phyloP scores from a whole-genome alignment of 148 eudicot species.

The Persicaria maculosa region DNA sequence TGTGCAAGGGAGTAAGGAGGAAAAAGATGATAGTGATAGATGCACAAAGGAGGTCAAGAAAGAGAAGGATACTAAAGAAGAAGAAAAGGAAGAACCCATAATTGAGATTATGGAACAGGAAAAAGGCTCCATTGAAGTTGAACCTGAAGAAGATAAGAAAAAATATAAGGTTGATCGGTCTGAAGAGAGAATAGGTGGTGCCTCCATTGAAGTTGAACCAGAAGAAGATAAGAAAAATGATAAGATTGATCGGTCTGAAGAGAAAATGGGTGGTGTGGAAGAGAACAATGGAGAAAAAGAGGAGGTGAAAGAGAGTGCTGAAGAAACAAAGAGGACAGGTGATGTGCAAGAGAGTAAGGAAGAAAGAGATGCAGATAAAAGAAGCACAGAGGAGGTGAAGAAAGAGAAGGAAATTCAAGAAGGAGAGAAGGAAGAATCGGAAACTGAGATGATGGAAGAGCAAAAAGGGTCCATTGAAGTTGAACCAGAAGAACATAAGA shows the following conservation, averaged over 20 bases:
- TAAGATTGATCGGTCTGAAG: slow-evolving; percentile 18
- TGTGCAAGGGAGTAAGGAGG: not conserved
- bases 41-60: slow-evolving; percentile 24
- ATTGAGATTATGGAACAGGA: slow-evolving; percentile 25
- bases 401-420: slow-evolving; percentile 19
- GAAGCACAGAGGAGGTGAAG: slow-evolving; percentile 25
- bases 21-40: slow-evolving; percentile 11
- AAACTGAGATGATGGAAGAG: slow-evolving; percentile 23
- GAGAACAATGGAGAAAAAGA: slow-evolving; percentile 12
- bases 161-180: slow-evolving; percentile 19
- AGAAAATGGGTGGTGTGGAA: slow-evolving; percentile 17
- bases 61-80: slow-evolving; percentile 18
- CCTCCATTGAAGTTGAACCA: slow-evolving; percentile 8
- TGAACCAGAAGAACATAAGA: slow-evolving; percentile 16
- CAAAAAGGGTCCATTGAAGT: slow-evolving; percentile 12
- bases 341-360: slow-evolving; percentile 9
- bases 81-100: slow-evolving; percentile 9
- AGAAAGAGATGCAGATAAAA: slow-evolving; percentile 11
- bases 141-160: not conserved
- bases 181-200: slow-evolving; percentile 21
- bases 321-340: not conserved
- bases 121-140: slow-evolving; percentile 9
- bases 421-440: slow-evolving; percentile 20
- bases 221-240: slow-evolving; percentile 17
- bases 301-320: not conserved